Base-by-base conservation (phyloP, 306 rosid genomes). In the Cicer judaicum region DNA sequence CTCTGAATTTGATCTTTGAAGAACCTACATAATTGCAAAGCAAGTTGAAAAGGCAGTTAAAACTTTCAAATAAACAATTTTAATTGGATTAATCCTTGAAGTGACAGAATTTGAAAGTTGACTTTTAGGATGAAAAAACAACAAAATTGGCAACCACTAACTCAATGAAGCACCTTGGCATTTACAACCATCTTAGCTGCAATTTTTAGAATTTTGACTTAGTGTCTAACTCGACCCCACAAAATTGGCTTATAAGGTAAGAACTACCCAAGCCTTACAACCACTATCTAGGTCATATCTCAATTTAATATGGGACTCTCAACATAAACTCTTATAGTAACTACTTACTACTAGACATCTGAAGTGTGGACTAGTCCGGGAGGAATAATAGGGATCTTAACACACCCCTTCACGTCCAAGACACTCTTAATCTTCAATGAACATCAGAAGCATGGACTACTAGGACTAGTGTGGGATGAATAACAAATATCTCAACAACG, bases 1-100 rank as follows among this genome's bases (percentile, higher is more conserved):
- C 69, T 73, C 61, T 24, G 88, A 82, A 79, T 87, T 85, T 71
- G 93, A 80, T 57, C 60, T 87, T 75, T 63, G 85, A 60, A 78
- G 82, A 72, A 53, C 89, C 92, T 91, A 34, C 77, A 56, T 68
- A 73, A 73, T 79, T 71, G 69, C 72, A 78, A 81, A 62, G 60
- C 21, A 85, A 68, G 68, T 64, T 47, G 64, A 62, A 36, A 59
- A 66, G 18, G 69, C 66, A 64, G 77, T 77, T 50, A 71, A 74
- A 61, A 40, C 18, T 62, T 75, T 42, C 7, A 52, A 57, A 52
- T 14, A 24, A 72, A 43, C 62, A 47, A 76, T 59, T 83, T 73
- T 55, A 42, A 54, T 8, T 36, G 60, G 48, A 68, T 49, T 42
- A 76, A 53, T 59, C 36, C 68, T 63, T 42, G 64, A 71, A 50